These are phyloP conservation scores for Mycena sp. DNA, from an alignment of 1,284 basidiomycete genomes.

Conservation along the genomic window DNA sequence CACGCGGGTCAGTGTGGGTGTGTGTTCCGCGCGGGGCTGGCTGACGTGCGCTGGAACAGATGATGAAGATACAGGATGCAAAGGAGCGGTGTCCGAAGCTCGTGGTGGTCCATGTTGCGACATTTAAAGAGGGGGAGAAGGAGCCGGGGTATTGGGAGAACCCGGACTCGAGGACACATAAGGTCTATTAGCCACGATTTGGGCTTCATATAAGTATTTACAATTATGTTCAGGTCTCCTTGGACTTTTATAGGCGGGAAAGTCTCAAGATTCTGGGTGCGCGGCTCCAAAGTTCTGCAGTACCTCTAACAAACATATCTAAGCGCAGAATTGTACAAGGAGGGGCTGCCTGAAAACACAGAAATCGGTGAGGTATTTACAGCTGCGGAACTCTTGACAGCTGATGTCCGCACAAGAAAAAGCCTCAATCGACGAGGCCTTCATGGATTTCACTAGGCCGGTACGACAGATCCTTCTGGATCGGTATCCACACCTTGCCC, in stretches of 20 bases:
- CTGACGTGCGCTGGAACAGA: conserved; percentile 31
- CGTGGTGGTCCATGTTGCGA: conserved; percentile 92
- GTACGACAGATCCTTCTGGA: conserved; percentile 78
- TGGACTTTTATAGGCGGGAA: conserved; percentile 80
- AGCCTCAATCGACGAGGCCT: conserved; percentile 87
- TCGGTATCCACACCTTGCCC: conserved; percentile 80
- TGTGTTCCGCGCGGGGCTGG: neutral
- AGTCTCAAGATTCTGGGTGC: conserved; percentile 49
- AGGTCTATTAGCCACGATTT: no score
- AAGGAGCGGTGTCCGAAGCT: conserved; percentile 89
- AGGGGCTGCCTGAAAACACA: conserved; percentile 24
- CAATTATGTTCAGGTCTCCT: conserved; percentile 77
- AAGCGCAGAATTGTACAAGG: conserved; percentile 24
- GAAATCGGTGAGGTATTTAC: conserved; percentile 20
- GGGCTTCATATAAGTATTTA: neutral
- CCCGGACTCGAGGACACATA: conserved; percentile 90
- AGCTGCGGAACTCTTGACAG: neutral
- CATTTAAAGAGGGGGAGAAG: conserved; percentile 89
- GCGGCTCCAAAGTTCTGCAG: neutral
- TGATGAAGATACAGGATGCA: conserved; percentile 83
- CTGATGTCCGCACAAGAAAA: conserved; percentile 73
- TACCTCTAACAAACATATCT: neutral
- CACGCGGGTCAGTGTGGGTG: conserved; percentile 8
- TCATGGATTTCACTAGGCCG: conserved; percentile 87
- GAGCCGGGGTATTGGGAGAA: conserved; percentile 92